These are phyloP conservation scores for Helminthosporium solani DNA, from an alignment of 2,329 filamentous ascomycete genomes.

Conservation along the genomic window DNA sequence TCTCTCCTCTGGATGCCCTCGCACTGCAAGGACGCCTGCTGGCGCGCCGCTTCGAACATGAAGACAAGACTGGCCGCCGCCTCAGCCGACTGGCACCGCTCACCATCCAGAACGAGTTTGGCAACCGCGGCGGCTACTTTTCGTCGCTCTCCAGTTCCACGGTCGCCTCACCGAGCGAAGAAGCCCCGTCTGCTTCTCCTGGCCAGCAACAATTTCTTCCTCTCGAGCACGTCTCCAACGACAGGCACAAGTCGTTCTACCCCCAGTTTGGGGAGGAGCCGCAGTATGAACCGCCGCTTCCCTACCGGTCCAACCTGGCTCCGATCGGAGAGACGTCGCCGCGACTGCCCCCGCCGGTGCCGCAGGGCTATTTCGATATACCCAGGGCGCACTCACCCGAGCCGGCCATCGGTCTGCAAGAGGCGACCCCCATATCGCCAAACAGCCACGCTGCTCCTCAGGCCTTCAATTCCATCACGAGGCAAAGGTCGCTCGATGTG, in stretches of 20 bases:
- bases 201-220: conserved; percentile 23
- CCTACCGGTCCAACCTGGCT: conserved; percentile 29
- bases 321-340: conserved; percentile 34
- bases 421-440: conserved; percentile 46
- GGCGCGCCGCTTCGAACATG: conserved; percentile 81
- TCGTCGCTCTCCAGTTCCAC: conserved; percentile 63
- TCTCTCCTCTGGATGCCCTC: conserved; percentile 94
- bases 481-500: conserved; percentile 45
- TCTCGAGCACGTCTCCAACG: conserved; percentile 21
- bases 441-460: conserved; percentile 33
- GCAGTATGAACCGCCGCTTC: conserved; percentile 27
- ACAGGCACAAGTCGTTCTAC: conserved; percentile 41
- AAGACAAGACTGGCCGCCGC: conserved; percentile 67
- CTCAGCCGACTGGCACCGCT: conserved; percentile 84
- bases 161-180: conserved; percentile 58
- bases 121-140: conserved; percentile 76
- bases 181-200: conserved; percentile 32
- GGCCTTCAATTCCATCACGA: conserved; percentile 37
- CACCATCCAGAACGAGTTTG: conserved; percentile 79
- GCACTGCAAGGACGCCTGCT: conserved; percentile 86
- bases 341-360: conserved; percentile 18
- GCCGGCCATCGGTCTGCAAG: conserved; percentile 43
- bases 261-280: conserved; percentile 37
- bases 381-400: conserved; percentile 50
- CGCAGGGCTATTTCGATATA: conserved; percentile 48